Conservation (phyloP, 257 asterid species). For the Solanum gandarillasii region DNA sequence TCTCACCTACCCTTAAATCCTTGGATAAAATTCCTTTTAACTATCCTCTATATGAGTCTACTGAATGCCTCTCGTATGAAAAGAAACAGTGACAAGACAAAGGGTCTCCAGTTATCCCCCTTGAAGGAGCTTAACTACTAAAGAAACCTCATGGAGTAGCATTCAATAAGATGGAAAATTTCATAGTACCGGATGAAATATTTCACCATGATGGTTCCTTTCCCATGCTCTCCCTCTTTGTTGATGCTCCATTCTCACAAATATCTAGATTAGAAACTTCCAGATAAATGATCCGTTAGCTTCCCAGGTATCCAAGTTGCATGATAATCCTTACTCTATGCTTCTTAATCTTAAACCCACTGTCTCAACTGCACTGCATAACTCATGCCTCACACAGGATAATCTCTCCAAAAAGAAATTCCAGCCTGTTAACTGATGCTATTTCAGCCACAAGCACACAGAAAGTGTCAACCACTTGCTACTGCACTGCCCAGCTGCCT, state of each 20-base stretch:
- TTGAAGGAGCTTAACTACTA: neutral
- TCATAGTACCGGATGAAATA: neutral
- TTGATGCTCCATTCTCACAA: neutral
- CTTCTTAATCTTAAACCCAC: neutral
- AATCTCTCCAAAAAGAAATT: neutral
- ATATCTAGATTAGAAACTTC: neutral
- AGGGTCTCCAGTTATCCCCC: neutral
- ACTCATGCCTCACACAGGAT: neutral
- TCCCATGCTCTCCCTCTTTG: neutral
- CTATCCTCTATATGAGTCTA: neutral
- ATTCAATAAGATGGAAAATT: neutral
- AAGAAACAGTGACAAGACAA: neutral
- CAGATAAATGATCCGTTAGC: neutral
- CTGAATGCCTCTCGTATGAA: neutral
- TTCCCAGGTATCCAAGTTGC: neutral
- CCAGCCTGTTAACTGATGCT: neutral
- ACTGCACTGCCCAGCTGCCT: neutral
- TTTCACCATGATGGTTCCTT: neutral
- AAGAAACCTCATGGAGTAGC: neutral
- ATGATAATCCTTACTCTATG: neutral
- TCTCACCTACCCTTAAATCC: neutral
- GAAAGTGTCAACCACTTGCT: neutral
- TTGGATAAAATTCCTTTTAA: neutral
- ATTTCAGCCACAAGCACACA: neutral
- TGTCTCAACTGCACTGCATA: neutral